These are phyloP conservation scores for Colletotrichum melonis DNA, from an alignment of 2,329 filamentous ascomycete genomes.

Conservation along the genomic window DNA sequence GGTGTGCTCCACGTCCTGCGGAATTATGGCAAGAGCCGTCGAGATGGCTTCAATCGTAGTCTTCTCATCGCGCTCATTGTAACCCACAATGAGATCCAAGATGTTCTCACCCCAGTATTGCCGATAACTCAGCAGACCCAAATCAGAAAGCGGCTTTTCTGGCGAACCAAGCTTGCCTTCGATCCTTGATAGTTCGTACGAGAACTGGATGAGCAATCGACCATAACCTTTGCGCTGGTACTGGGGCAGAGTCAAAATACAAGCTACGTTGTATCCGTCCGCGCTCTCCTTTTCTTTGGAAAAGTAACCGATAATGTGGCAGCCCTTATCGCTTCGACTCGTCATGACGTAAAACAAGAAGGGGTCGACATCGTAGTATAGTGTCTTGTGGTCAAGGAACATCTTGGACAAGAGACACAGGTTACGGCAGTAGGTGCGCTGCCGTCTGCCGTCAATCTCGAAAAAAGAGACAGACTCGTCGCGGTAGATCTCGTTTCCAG, in stretches of 20 bases:
- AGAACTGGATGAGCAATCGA: constrained; percentile 93
- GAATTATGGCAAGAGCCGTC: constrained; percentile 89
- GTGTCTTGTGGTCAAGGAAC: constrained; percentile 96
- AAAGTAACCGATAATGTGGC: constrained; percentile 98
- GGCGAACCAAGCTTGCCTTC: constrained; percentile 96
- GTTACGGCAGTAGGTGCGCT: constrained; percentile 96
- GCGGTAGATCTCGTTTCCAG: constrained; percentile 97
- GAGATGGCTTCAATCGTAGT: constrained; percentile 90
- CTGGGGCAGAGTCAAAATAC: constrained; percentile 95
- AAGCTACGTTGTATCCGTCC: constrained; percentile 97
- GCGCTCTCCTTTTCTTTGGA: constrained; percentile 98
- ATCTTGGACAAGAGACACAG: constrained; percentile 94
- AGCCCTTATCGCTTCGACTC: constrained; percentile 86
- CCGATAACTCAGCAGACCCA: constrained; percentile 92
- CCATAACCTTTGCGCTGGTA: constrained; percentile 97
- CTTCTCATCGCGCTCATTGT: constrained; percentile 74
- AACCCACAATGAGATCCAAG: constrained; percentile 83
- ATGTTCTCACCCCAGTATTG: constrained; percentile 99
- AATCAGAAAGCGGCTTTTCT: constrained; percentile 94
- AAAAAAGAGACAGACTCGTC: constrained; percentile 96
- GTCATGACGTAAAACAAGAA: constrained; percentile 99
- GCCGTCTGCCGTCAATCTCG: constrained; percentile 94
- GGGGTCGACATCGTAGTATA: constrained; percentile 99
- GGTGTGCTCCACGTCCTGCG: constrained; percentile 94
- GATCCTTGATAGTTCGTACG: constrained; percentile 94